Base-by-base conservation (phyloP, 805 yeast species). In the Metschnikowia peoriensis region DNA sequence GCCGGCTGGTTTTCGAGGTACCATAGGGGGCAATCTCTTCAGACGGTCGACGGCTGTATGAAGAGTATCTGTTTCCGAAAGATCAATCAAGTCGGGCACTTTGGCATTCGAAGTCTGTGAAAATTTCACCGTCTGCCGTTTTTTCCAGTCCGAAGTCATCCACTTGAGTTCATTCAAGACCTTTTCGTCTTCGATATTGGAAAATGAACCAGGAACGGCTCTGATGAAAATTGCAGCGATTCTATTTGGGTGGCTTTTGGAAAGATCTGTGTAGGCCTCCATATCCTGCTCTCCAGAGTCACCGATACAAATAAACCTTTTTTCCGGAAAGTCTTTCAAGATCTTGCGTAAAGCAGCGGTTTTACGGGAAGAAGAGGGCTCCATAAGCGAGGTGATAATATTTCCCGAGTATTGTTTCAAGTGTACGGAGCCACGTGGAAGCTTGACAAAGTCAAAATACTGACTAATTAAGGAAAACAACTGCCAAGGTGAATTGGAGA, bases 201-300 rank as follows among this genome's bases (percentile, higher is more conserved):
- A 84, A 61, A 88, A 74, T 0, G 93, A 86, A 41, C 79, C 78
- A 10, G 79, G 78, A 6, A 96, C 88, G 45, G 88, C 88, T 41
- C 98, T 73, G 37, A 94, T 88, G 65, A 83, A 92, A 5, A 94
- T 89, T 0, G 87, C 96, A 22, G 79, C 57, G 0, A 94, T 75
- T 55, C 83, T 86, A 4, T 74, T 70, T 0, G 97, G 96, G 61
- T 72, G 82, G 34, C 65, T 58, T 39, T 73, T 69, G 0, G 96
- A 88, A 35, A 91, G 70, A 28, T 85, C 85, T 6, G 83, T 77
- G 66, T 94, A 94, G 0, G 97, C 96, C 63, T 96, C 99, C 41
- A 93, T 72, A 71, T 94, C 99, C 58, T 86, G 86, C 65, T 94
- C 99, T 1, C 98, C 98, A 2, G 97, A 86, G 66, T 94, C 99